phyloP scores from a whole-genome alignment of 352 stramenopile species.

The Phytopythium aichiense region DNA sequence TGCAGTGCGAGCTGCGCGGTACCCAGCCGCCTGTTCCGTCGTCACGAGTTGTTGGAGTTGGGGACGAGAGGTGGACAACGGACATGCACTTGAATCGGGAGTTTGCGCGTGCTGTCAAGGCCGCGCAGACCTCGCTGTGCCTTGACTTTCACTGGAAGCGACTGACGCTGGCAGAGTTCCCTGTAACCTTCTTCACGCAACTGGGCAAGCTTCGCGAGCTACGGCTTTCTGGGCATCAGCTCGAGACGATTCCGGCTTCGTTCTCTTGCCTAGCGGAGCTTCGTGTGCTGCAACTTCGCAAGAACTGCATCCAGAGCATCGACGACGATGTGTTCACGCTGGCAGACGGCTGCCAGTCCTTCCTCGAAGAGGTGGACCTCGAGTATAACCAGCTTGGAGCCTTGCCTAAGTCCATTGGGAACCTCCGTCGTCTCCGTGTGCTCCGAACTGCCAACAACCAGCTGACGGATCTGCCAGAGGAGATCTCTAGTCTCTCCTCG shows the following conservation, averaged over 20 bases:
- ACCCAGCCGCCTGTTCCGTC: constrained; percentile 25
- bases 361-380: constrained; percentile 55
- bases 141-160: constrained; percentile 75
- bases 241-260: constrained; percentile 29
- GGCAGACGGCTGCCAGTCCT: neutral
- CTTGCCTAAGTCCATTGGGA: constrained; percentile 38
- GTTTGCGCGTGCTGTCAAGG: constrained; percentile 36
- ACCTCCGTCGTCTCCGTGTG: constrained; percentile 32
- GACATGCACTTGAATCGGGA: constrained; percentile 62
- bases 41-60: constrained; percentile 38
- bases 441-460: constrained; percentile 49
- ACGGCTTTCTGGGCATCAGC: constrained; percentile 51
- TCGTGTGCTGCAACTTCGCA: constrained; percentile 53
- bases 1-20: constrained; percentile 33
- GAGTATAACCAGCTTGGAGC: constrained; percentile 54
- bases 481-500: constrained; percentile 25
- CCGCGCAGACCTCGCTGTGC: constrained; percentile 26
- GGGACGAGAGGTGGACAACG: constrained; percentile 61
- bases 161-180: constrained; percentile 38
- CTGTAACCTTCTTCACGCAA: constrained; percentile 40
- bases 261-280: constrained; percentile 38
- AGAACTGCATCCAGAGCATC: constrained; percentile 52
- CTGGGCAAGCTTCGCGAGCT: constrained; percentile 41
- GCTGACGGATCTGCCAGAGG: constrained; percentile 29
- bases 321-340: constrained; percentile 35